A percentile compares a stretch with the other conserved stretches of the same genome.
These are phyloP conservation scores for Cochlearia excelsa DNA, from an alignment of 345 rosid genomes.

Conservation along the genomic window DNA sequence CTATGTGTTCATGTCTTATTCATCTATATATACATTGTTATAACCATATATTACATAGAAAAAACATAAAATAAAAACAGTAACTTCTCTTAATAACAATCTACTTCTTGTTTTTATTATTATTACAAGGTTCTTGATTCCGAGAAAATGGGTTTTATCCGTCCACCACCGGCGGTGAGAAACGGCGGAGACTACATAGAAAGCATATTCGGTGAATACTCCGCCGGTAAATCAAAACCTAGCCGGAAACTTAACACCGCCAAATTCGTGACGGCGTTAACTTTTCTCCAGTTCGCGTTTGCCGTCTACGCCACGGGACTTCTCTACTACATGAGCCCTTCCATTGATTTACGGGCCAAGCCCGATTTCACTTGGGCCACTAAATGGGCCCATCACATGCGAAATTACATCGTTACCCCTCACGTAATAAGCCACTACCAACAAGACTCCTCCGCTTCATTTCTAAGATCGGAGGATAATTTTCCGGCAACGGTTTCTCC, in stretches of 20 bases:
- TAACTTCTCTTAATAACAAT: slow-evolving; percentile 8
- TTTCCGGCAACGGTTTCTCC: slow-evolving; percentile 36
- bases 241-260: slow-evolving; percentile 45
- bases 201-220: slow-evolving; percentile 66
- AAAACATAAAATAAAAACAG: background rate
- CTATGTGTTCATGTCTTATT: slow-evolving; percentile 11
- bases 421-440: slow-evolving; percentile 62
- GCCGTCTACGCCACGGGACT: slow-evolving; percentile 89
- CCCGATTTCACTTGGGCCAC: slow-evolving; percentile 95
- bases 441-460: slow-evolving; percentile 50
- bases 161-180: slow-evolving; percentile 54
- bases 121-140: slow-evolving; percentile 37
- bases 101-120: slow-evolving; percentile 6
- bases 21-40: slow-evolving; percentile 35
- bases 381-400: slow-evolving; percentile 70
- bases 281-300: slow-evolving; percentile 77
- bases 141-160: slow-evolving; percentile 57
- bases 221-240: slow-evolving; percentile 42
- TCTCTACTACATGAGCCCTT: slow-evolving; percentile 85
- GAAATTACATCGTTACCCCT: slow-evolving; percentile 57
- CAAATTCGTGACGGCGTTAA: slow-evolving; percentile 64
- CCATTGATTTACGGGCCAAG: slow-evolving; percentile 64
- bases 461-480: slow-evolving; percentile 24
- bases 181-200: slow-evolving; percentile 75
- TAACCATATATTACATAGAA: slow-evolving; percentile 29